Base-by-base conservation (phyloP, 2,329 filamentous ascomycete genomes). In the Aspergillus fijiensis region DNA sequence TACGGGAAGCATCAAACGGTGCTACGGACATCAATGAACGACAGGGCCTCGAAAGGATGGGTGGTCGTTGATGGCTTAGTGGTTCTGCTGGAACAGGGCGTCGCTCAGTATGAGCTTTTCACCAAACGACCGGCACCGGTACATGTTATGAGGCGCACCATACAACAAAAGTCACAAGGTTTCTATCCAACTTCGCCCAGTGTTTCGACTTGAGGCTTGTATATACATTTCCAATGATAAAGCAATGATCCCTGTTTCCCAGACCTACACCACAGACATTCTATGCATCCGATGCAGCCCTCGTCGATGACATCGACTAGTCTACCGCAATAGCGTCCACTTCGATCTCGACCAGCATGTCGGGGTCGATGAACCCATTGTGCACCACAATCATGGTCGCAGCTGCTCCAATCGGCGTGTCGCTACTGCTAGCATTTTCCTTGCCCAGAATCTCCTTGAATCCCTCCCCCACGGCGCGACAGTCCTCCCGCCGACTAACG, bases 261-360 rank as follows among this genome's bases (percentile, higher is more conserved):
- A 35, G 14, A 6, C 39, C 9, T 19, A 2, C 14, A 16, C 14
- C 2, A 45, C 39, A 45, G 5, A 16, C 39, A 9, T 4, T 9
- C 39, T 19, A 6, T 16, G 33, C 39, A n/a, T 16, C 16, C n/a
- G 9, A 19, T 45, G 9, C 27, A 29, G 27, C 27, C 27, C 39
- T 9, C 16, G 14, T 42, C 39, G 6, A 45, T n/a, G 16, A 9
- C 27, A 29, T n/a, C 39, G 6, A 16, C 39, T 45, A 66, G 68
- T 55, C 69, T 63, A 59, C 51, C 67, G 66, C 60, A 51, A 76
- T 67, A 12, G 74, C 75, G 71, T 77, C 74, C 33, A 76, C 72
- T 55, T 77, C 74, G 51, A 77, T 67, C 61, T 77, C 75, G n/a
- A 77, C 74, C 51, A 76, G 63, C 73, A 77, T 77, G 25, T 66